phyloP scores from a whole-genome alignment of 495 filamentous ascomycete species.

The Aspergillus campestris region DNA sequence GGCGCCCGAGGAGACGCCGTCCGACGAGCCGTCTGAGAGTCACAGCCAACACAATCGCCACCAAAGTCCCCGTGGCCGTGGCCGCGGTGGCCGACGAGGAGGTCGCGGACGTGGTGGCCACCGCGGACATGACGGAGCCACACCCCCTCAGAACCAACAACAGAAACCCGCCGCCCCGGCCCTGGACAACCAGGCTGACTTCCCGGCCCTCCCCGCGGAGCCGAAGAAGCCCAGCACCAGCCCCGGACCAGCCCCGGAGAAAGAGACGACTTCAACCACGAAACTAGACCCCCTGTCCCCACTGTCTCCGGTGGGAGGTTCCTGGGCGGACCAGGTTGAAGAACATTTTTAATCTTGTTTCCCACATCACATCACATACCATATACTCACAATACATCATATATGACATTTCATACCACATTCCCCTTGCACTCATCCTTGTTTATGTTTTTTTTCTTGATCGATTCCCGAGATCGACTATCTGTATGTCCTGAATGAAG shows the following conservation, averaged over 20 bases:
- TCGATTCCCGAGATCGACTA: too few relatives aligned
- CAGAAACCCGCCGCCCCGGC: slow-evolving; percentile 13
- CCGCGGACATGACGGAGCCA: slow-evolving; percentile 22
- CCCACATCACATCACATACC: too few relatives aligned
- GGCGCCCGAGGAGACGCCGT: slow-evolving; percentile 10
- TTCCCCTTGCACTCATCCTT: too few relatives aligned
- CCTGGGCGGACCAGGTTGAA: slow-evolving; percentile 28
- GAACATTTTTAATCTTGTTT: neutral
- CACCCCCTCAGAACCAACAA: slow-evolving; percentile 9
- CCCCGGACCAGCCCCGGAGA: slow-evolving; percentile 6
- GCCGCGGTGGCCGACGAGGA: slow-evolving; percentile 23
- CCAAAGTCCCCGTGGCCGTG: slow-evolving; percentile 13
- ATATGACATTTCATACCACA: too few relatives aligned
- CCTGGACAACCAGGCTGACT: slow-evolving; percentile 28
- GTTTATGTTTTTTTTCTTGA: too few relatives aligned
- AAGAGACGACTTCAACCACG: neutral
- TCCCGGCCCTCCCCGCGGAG: slow-evolving; percentile 35
- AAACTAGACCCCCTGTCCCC: slow-evolving; percentile 14
- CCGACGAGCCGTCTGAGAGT: neutral
- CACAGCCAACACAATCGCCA: neutral
- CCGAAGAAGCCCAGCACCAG: slow-evolving; percentile 9
- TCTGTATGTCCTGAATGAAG: too few relatives aligned
- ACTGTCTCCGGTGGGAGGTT: slow-evolving; percentile 9
- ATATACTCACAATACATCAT: too few relatives aligned
- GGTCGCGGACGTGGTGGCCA: slow-evolving; percentile 27